Evolutionary conservation across 2,329 filamentous ascomycete species (phyloP).

Genomic region (Cytospora paraplurivora): DNA sequence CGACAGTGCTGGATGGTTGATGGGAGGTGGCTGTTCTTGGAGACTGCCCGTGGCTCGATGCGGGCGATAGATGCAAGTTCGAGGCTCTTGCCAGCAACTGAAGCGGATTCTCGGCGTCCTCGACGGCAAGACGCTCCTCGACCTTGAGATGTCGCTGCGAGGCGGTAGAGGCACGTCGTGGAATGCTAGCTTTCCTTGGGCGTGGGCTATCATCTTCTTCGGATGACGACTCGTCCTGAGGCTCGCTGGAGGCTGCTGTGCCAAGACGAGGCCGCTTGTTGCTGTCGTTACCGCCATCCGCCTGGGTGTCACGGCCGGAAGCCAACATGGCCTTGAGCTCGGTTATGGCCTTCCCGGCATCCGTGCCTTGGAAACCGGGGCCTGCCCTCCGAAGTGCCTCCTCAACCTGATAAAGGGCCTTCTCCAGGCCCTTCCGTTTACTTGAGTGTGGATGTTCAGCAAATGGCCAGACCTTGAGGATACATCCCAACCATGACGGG

Average conservation of each 20-base stretch:
- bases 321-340: slow-evolving; percentile 47
- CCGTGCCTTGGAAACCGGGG: slow-evolving; percentile 45
- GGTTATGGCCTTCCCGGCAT: slow-evolving; percentile 49
- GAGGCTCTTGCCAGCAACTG: slow-evolving; percentile 74
- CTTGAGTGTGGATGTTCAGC: slow-evolving; percentile 43
- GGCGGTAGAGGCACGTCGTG: slow-evolving; percentile 31
- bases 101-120: slow-evolving; percentile 75
- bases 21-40: slow-evolving; percentile 26
- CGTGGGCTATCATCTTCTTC: slow-evolving; percentile 38
- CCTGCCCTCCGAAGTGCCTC: slow-evolving; percentile 62
- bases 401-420: slow-evolving; percentile 73
- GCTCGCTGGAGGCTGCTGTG: slow-evolving; percentile 34
- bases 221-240: slow-evolving; percentile 38
- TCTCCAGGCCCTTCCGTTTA: slow-evolving; percentile 73
- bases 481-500: not conserved
- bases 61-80: slow-evolving; percentile 61
- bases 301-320: slow-evolving; percentile 31
- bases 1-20: slow-evolving; percentile 28
- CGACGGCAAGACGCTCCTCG: slow-evolving; percentile 61
- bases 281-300: slow-evolving; percentile 27
- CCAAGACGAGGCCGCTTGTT: slow-evolving; percentile 29
- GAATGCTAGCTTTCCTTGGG: slow-evolving; percentile 11
- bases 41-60: slow-evolving; percentile 31
- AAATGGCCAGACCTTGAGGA: not conserved
- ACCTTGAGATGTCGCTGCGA: slow-evolving; percentile 34